Conservation (phyloP, 1,139 yeast species). For the Kurtzmaniella natalensis region DNA sequence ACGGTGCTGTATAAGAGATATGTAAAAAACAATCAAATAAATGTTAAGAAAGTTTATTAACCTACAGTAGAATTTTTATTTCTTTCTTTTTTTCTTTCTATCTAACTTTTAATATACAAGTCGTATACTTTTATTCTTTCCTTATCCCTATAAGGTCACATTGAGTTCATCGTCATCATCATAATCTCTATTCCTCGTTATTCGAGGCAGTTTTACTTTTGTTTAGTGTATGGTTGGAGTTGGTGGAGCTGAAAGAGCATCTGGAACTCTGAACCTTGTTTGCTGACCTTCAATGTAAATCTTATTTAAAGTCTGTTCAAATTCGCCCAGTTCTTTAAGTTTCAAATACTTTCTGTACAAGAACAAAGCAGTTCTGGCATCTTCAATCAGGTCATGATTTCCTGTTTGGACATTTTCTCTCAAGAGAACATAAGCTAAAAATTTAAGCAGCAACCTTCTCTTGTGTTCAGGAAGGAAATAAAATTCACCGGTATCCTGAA, state of each 20-base stretch:
- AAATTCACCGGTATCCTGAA: constrained; percentile 83
- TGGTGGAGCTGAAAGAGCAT: constrained; percentile 7
- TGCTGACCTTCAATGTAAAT: constrained; percentile 74
- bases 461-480: constrained; percentile 67
- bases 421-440: constrained; percentile 76
- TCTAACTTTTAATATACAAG: no score
- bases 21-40: no score
- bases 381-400: constrained; percentile 96
- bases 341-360: constrained; percentile 71
- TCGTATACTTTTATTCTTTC: no score
- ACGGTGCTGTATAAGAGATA: constrained; percentile 21
- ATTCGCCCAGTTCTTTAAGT: constrained; percentile 51
- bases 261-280: constrained; percentile 41
- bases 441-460: constrained; percentile 81
- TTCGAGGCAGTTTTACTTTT: no score
- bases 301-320: constrained; percentile 58
- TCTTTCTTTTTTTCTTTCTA: background rate
- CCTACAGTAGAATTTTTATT: background rate
- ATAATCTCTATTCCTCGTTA: no score
- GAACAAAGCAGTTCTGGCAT: constrained; percentile 81
- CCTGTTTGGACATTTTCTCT: constrained; percentile 81
- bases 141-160: no score
- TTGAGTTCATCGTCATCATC: no score
- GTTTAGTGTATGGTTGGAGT: background rate
- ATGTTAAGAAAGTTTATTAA: background rate